These are phyloP conservation scores for Thermomyces lanuginosus DNA, from an alignment of 2,329 filamentous ascomycete species.

Conservation along the genomic window DNA sequence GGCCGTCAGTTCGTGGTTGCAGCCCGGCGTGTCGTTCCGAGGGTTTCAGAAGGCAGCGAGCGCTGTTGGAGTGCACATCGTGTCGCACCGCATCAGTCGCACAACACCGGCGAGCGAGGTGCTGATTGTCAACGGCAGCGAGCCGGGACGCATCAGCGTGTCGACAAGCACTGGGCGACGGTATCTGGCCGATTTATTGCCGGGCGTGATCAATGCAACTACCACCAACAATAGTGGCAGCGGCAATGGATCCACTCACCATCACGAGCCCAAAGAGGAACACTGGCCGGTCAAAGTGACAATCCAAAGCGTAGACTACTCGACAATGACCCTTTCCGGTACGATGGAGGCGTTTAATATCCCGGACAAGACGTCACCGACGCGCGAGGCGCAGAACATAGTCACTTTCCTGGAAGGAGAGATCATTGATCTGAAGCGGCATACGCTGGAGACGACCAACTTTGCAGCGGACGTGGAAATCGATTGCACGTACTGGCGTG, in stretches of 20 bases:
- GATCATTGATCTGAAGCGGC: constrained; percentile 46
- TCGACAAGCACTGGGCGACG: constrained; percentile 21
- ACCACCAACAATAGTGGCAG: constrained; percentile 12
- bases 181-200: constrained; percentile 21
- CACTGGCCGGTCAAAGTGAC: constrained; percentile 53
- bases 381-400: constrained; percentile 35
- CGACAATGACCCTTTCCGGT: constrained; percentile 45
- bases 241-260: constrained; percentile 4
- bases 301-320: constrained; percentile 45
- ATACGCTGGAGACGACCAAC: constrained; percentile 32
- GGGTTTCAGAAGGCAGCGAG: constrained; percentile 44
- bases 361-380: constrained; percentile 33
- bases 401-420: constrained; percentile 53
- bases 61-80: constrained; percentile 12
- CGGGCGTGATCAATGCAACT: no score
- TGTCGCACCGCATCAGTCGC: constrained; percentile 16
- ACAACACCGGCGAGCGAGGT: no score
- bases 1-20: constrained; percentile 44
- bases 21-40: constrained; percentile 43
- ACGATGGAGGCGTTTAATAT: constrained; percentile 58
- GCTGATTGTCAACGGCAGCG: no score
- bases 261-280: constrained; percentile 30
- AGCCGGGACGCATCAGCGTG: constrained; percentile 19
- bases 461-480: constrained; percentile 31
- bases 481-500: constrained; percentile 34